Base-by-base conservation (phyloP, 495 filamentous ascomycete genomes). In the Trichocladium uniseriatum region DNA sequence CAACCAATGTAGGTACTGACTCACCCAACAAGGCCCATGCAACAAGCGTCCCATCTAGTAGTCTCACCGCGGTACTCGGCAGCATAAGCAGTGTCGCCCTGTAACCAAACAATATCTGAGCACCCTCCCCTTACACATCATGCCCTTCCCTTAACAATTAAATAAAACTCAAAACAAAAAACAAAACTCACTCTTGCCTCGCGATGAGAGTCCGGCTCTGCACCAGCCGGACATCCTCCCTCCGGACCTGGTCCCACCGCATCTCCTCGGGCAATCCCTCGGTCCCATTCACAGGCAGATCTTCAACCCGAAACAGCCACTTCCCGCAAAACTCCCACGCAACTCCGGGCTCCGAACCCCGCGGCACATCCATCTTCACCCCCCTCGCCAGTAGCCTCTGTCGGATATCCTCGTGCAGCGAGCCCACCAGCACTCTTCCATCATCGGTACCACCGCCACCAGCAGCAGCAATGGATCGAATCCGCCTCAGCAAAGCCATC, bases 11-110 rank as follows among this genome's bases (percentile, higher is more conserved):
- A 37, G 14, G 5, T 37, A n/a, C n/a, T 3, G 3, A 47, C 53
- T 44, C 13, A 62, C 59, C 65, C 20, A 76, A 51, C 24, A 76
- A 66, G 6, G 54, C 67, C 73, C 73, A 76, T 0, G 72, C 67
- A 8, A 71, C 45, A 8, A 65, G 69, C 24, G 51, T 64, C 20
- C 58, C 64, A 29, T 68, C 61, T n/a, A 54, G 53, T 6, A 59
- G 31, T 20, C 67, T 57, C 2, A 73, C 41, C 6, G 60, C 61
- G 43, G 51, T 56, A 49, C 63, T 69, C 9, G 67, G 64, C 13
- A 73, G 49, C 20, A 58, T 52, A 32, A 66, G 48, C 11, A 73
- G 46, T 10, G 67, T 71, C 13, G 57, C 56, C 45, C 69, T 65
- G 7, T 10, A 15, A 2, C 15, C 5, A 18, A 37, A 21, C 35